phyloP scores from a whole-genome alignment of 768 basidiomycete species.

The Rhizopogon sp. region DNA sequence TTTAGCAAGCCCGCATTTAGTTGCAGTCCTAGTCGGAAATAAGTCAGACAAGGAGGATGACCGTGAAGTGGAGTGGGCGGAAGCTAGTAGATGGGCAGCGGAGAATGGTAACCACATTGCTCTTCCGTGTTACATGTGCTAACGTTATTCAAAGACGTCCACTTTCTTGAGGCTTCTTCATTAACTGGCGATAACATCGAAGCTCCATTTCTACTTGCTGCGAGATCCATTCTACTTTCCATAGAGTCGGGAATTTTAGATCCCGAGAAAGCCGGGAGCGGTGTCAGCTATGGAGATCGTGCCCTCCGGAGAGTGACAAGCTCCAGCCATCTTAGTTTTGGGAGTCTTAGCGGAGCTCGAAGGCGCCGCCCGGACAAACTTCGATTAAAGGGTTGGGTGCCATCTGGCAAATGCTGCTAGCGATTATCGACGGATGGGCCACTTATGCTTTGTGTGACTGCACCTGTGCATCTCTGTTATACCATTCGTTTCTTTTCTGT shows the following conservation, averaged over 20 bases:
- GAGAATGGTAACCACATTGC: slow-evolving; percentile 69
- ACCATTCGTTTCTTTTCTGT: slow-evolving; percentile 20
- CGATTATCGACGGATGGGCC: neutral
- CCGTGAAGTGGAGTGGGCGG: slow-evolving; percentile 91
- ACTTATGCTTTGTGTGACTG: slow-evolving; percentile 1
- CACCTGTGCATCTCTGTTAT: slow-evolving; percentile 14
- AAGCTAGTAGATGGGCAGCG: slow-evolving; percentile 93
- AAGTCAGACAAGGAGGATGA: slow-evolving; percentile 95
- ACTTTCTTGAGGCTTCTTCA: slow-evolving; percentile 93
- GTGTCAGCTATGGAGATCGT: slow-evolving; percentile 95
- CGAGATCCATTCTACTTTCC: slow-evolving; percentile 81
- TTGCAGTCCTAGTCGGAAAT: slow-evolving; percentile 89
- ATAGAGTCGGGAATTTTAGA: slow-evolving; percentile 90
- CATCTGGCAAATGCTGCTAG: slow-evolving; percentile 65
- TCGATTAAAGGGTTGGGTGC: slow-evolving; percentile 57
- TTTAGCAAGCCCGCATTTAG: slow-evolving; percentile 86
- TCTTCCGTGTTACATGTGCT: slow-evolving; percentile 4
- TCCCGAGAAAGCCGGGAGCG: slow-evolving; percentile 91
- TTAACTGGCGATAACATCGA: slow-evolving; percentile 91
- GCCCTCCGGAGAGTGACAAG: slow-evolving; percentile 87
- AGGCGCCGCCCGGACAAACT: slow-evolving; percentile 54
- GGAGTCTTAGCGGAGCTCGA: slow-evolving; percentile 68
- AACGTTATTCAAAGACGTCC: slow-evolving; percentile 54
- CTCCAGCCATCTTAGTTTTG: slow-evolving; percentile 85
- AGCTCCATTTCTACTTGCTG: slow-evolving; percentile 85